Conservation (phyloP, 2,329 filamentous ascomycete species). For the Stagonosporopsis cucurbitacearum region DNA sequence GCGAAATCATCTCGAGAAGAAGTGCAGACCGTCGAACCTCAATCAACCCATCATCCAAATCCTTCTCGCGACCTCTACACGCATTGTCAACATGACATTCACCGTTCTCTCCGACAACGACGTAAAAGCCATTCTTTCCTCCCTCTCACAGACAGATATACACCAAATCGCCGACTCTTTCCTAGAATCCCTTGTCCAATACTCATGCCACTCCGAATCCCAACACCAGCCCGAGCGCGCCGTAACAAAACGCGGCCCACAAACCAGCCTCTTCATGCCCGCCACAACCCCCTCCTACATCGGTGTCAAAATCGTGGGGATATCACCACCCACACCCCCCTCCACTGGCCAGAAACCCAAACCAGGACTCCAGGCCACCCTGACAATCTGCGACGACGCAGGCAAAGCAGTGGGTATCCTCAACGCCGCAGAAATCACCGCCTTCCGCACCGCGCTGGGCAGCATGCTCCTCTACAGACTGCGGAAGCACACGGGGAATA, state of each 20-base stretch:
- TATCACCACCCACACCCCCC: slow-evolving; percentile 52
- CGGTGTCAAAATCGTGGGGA: slow-evolving; percentile 75
- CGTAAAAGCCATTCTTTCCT: slow-evolving; percentile 44
- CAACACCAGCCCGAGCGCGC: slow-evolving; percentile 54
- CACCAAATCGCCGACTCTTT: slow-evolving; percentile 1
- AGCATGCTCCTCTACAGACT: slow-evolving; percentile 64
- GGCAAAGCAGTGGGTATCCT: slow-evolving; percentile 72
- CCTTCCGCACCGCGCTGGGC: slow-evolving; percentile 78
- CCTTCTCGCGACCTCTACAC: not conserved
- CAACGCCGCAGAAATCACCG: slow-evolving; percentile 76
- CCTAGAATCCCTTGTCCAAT: slow-evolving; percentile 39
- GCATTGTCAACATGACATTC: slow-evolving; percentile 8
- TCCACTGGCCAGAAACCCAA: slow-evolving; percentile 27
- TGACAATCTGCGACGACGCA: slow-evolving; percentile 61
- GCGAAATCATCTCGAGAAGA: not conserved
- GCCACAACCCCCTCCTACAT: slow-evolving; percentile 68
- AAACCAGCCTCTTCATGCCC: slow-evolving; percentile 76
- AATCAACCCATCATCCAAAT: not conserved
- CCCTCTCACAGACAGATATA: slow-evolving; percentile 31
- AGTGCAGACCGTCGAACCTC: not conserved
- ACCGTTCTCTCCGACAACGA: slow-evolving; percentile 26
- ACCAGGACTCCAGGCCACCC: slow-evolving; percentile 64
- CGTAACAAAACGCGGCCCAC: slow-evolving; percentile 48
- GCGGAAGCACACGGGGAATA: slow-evolving; percentile 30
- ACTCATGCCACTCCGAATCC: slow-evolving; percentile 29